These are phyloP conservation scores for Gossypium davidsonii DNA, from an alignment of 441 rosid genomes.

Conservation along the genomic window DNA sequence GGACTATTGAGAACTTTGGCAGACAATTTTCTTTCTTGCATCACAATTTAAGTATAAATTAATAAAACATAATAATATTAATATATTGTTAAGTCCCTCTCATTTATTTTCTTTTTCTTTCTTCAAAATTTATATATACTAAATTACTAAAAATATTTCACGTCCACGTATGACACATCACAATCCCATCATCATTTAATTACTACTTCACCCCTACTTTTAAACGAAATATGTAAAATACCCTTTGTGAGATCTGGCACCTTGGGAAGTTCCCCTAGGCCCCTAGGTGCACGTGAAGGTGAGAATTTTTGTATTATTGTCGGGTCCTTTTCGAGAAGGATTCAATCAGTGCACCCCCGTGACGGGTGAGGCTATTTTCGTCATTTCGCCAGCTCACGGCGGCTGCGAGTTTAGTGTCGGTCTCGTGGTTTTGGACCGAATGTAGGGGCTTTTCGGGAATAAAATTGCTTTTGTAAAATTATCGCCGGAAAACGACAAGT, in stretches of 20 bases:
- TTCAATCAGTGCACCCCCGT: constrained; percentile 29
- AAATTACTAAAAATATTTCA: background rate
- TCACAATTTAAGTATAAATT: background rate
- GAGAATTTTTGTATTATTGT: constrained; percentile 22
- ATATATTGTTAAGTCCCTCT: background rate
- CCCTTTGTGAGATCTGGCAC: constrained; percentile 7
- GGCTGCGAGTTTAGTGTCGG: constrained; percentile 7
- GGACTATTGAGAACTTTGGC: background rate
- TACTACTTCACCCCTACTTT: background rate
- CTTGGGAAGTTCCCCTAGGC: constrained; percentile 1
- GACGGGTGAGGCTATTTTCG: constrained; percentile 22
- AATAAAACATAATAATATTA: background rate
- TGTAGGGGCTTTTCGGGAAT: constrained; percentile 8
- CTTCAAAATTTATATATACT: background rate
- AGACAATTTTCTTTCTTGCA: constrained; percentile 3
- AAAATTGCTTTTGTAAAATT: background rate
- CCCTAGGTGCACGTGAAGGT: constrained; percentile 24
- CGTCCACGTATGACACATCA: constrained; percentile 2
- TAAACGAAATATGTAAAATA: background rate
- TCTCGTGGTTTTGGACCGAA: background rate
- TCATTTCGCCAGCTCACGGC: constrained; percentile 12
- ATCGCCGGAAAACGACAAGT: constrained; percentile 17
- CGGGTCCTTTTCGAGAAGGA: constrained; percentile 32
- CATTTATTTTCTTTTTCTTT: background rate
- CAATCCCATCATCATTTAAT: constrained; percentile 4